These are phyloP conservation scores for Fusarium compactum DNA, from an alignment of 2,329 filamentous ascomycete genomes.

Conservation along the genomic window DNA sequence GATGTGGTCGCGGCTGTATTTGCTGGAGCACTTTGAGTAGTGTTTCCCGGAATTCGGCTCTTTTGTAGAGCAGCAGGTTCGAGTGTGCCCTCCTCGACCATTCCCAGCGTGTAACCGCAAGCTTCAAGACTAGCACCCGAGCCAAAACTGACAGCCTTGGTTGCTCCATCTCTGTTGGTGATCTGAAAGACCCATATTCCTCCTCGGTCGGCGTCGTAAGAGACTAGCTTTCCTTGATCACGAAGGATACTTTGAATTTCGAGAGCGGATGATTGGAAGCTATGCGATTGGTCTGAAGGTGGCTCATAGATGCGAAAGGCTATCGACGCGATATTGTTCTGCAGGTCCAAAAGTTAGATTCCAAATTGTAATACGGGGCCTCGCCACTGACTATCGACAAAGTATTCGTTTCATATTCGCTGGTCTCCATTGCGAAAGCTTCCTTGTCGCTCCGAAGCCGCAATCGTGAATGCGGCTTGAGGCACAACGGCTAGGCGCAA, in stretches of 20 bases:
- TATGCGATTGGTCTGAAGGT: conserved; percentile 56
- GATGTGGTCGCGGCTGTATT: conserved; percentile 60
- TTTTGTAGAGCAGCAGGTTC: conserved; percentile 64
- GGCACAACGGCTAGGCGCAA: conserved; percentile 39
- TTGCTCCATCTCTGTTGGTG: conserved; percentile 55
- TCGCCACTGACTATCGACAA: conserved; percentile 63
- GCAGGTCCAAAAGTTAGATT: conserved; percentile 35
- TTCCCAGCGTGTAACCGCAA: conserved; percentile 58
- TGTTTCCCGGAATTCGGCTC: conserved; percentile 55
- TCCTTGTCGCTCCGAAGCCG: conserved; percentile 48
- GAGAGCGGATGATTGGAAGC: conserved; percentile 60
- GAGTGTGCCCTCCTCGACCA: conserved; percentile 63
- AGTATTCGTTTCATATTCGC: conserved; percentile 72
- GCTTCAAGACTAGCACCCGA: conserved; percentile 59
- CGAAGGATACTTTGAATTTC: conserved; percentile 65
- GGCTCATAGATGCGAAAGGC: conserved; percentile 68
- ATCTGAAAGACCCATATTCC: conserved; percentile 69
- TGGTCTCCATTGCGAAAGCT: conserved; percentile 70
- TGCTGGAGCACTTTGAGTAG: conserved; percentile 59
- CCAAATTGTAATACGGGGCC: not conserved
- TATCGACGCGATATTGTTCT: conserved; percentile 70
- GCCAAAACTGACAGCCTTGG: conserved; percentile 34
- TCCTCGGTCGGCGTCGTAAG: conserved; percentile 63
- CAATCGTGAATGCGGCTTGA: conserved; percentile 45
- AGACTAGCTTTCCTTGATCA: conserved; percentile 65